phyloP scores from a whole-genome alignment of 805 yeast species.

The Myxozyma lipomycoides region DNA sequence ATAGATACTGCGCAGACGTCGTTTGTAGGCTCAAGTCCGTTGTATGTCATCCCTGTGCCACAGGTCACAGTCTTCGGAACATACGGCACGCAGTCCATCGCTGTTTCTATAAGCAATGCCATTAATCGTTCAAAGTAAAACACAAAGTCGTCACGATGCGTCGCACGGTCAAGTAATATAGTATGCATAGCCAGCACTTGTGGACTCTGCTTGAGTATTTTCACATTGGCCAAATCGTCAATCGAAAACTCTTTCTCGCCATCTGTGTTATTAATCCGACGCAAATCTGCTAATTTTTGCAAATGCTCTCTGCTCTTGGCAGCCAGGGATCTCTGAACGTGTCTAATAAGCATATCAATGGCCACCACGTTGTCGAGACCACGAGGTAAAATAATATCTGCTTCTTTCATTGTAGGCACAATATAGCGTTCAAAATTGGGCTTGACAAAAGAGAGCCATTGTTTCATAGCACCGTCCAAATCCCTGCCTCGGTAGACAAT shows the following conservation, averaged over 20 bases:
- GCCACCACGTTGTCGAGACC: constrained; percentile 82
- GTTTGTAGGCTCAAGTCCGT: constrained; percentile 36
- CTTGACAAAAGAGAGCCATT: constrained; percentile 88
- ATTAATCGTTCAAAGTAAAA: constrained; percentile 86
- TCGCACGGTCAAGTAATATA: constrained; percentile 53
- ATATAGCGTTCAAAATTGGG: constrained; percentile 81
- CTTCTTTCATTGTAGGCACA: constrained; percentile 68
- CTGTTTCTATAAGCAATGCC: constrained; percentile 54
- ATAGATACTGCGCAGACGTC: constrained; percentile 28
- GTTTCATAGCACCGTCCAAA: constrained; percentile 71
- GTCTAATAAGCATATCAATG: constrained; percentile 69
- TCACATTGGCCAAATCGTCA: constrained; percentile 27
- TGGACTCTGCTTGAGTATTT: constrained; percentile 46
- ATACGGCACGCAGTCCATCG: constrained; percentile 39
- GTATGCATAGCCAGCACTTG: constrained; percentile 73
- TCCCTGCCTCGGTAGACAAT: constrained; percentile 84
- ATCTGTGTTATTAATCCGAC: constrained; percentile 32
- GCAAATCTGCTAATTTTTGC: constrained; percentile 56
- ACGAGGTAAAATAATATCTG: constrained; percentile 87
- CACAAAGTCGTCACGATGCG: constrained; percentile 71
- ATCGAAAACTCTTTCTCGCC: constrained; percentile 14
- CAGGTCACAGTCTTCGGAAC: constrained; percentile 41
- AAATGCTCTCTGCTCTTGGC: constrained; percentile 66
- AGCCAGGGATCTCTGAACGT: constrained; percentile 66
- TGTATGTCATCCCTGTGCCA: constrained; percentile 38